These are phyloP conservation scores for Vaccinium vitisidaea DNA, from an alignment of 148 eudicot species.

Conservation along the genomic window DNA sequence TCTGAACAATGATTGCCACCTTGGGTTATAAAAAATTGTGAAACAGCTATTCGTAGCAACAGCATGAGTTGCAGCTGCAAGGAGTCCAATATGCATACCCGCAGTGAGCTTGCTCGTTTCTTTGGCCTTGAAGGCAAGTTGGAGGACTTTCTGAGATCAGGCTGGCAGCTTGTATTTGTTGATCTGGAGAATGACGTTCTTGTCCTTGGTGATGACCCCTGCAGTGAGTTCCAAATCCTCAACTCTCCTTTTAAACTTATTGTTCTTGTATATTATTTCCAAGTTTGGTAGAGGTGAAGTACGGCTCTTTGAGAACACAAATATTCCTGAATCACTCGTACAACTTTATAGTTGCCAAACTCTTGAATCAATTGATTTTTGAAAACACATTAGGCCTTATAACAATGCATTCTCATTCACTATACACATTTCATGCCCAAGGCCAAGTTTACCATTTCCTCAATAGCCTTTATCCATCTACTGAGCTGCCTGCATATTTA, in stretches of 20 bases:
- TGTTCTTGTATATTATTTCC: background rate
- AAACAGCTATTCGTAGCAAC: constrained; percentile 91
- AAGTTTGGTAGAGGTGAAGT: background rate
- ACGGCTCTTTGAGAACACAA: too few relatives aligned
- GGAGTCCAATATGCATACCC: constrained; percentile 86
- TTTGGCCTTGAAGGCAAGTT: constrained; percentile 85
- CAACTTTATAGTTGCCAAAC: too few relatives aligned
- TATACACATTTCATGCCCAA: too few relatives aligned
- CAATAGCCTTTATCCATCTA: too few relatives aligned
- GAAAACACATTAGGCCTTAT: too few relatives aligned
- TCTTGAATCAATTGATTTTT: too few relatives aligned
- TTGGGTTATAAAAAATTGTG: constrained; percentile 82
- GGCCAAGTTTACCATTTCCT: too few relatives aligned
- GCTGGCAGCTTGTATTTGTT: constrained; percentile 99
- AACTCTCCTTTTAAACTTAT: background rate
- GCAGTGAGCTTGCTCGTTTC: constrained; percentile 88
- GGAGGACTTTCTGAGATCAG: constrained; percentile 99
- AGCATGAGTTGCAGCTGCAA: constrained; percentile 98
- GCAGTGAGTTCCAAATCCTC: constrained; percentile 64
- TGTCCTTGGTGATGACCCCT: constrained; percentile 99
- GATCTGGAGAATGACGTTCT: constrained; percentile 98
- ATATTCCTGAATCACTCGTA: too few relatives aligned
- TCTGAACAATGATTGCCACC: constrained; percentile 35
- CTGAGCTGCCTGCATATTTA: too few relatives aligned
- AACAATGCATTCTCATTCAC: too few relatives aligned